phyloP scores from a whole-genome alignment of 441 rosid genomes.

The Geranium incanum region DNA sequence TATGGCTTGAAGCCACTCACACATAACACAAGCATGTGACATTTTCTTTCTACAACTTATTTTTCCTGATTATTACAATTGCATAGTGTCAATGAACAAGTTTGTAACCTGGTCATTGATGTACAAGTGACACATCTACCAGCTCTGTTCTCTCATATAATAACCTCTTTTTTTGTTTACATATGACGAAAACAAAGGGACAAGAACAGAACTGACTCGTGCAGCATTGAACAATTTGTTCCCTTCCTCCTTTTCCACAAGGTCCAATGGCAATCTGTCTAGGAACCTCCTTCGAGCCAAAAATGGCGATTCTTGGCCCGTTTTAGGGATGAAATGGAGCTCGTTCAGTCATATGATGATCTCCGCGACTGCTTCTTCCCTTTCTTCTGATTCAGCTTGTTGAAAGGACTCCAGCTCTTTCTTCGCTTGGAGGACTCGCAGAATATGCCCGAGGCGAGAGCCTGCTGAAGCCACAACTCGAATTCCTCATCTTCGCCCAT shows the following conservation, averaged over 20 bases:
- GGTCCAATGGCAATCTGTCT: background rate
- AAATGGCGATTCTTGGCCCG: background rate
- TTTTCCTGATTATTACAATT: background rate
- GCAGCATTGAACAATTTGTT: background rate
- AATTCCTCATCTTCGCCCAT: conserved; percentile 90
- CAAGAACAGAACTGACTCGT: conserved; percentile 5
- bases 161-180: background rate
- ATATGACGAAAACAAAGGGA: background rate
- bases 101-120: background rate
- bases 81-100: too few species aligned
- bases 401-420: conserved; percentile 98
- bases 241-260: background rate
- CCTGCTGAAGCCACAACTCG: conserved; percentile 91
- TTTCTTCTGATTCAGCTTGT: conserved; percentile 66
- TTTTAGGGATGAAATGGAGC: too few species aligned
- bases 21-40: background rate
- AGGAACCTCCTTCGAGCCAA: too few species aligned
- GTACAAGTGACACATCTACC: too few species aligned
- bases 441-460: conserved; percentile 87
- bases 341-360: conserved; percentile 36
- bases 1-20: too few species aligned
- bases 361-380: conserved; percentile 91
- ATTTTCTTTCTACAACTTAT: background rate
- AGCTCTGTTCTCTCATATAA: background rate
- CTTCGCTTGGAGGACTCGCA: conserved; percentile 84